These are phyloP conservation scores for Xylariales sp. DNA, from an alignment of 2,329 filamentous ascomycete genomes.

Conservation along the genomic window DNA sequence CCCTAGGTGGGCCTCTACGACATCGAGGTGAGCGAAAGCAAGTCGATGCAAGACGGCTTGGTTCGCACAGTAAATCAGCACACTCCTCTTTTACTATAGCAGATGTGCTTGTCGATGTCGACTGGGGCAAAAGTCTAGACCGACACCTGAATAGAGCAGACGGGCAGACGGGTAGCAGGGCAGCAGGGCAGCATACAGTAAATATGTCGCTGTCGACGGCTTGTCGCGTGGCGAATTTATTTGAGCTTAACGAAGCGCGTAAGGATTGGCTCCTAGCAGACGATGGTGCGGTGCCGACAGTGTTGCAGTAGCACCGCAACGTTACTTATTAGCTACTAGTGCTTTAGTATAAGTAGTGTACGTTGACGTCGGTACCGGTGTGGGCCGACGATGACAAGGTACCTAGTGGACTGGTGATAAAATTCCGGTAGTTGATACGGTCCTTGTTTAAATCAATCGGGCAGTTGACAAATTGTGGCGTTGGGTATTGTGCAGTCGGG, in stretches of 20 bases:
- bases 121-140: slow-evolving; percentile 28
- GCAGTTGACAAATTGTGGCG: slow-evolving; percentile 37
- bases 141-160: slow-evolving; percentile 17
- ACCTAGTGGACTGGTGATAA: slow-evolving; percentile 1
- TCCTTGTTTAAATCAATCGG: slow-evolving; percentile 32
- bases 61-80: slow-evolving; percentile 2
- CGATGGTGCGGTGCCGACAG: slow-evolving; percentile 22
- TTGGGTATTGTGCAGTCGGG: slow-evolving; percentile 26
- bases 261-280: slow-evolving; percentile 27
- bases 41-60: slow-evolving; percentile 9
- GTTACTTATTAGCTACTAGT: slow-evolving; percentile 38
- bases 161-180: not conserved
- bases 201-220: slow-evolving; percentile 16
- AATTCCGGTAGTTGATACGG: slow-evolving; percentile 36
- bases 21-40: slow-evolving; percentile 30
- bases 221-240: slow-evolving; percentile 35
- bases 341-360: not conserved
- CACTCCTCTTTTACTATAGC: not conserved
- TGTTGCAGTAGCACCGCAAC: slow-evolving; percentile 43
- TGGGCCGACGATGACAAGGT: slow-evolving; percentile 2
- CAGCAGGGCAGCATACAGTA: slow-evolving; percentile 3
- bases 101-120: slow-evolving; percentile 17
- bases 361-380: not conserved
- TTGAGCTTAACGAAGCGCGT: slow-evolving; percentile 15
- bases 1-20: slow-evolving; percentile 31